Evolutionary conservation across 164 flowering plant genomes (phyloP).

Genomic region (Buxus sempervirens): DNA sequence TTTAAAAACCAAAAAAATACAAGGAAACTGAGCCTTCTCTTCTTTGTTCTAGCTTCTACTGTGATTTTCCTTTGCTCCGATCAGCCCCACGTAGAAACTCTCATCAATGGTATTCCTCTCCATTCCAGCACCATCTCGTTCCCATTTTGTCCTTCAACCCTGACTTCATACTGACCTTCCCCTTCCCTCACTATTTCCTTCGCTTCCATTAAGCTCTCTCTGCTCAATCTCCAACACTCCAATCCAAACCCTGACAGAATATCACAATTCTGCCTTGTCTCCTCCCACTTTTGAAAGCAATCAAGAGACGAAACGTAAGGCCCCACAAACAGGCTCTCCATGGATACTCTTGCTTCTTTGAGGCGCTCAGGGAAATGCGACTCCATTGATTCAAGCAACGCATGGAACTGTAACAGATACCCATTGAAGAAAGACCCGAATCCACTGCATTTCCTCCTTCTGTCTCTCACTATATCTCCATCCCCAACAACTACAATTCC

Average conservation of each 20-base stretch:
- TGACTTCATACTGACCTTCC: slow-evolving; percentile 25
- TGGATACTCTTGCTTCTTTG: slow-evolving; percentile 34
- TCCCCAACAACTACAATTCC: slow-evolving; percentile 32
- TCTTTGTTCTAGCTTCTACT: neutral
- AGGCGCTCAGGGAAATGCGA: slow-evolving; percentile 28
- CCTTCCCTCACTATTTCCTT: slow-evolving; percentile 33
- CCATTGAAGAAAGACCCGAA: slow-evolving; percentile 29
- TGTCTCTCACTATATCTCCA: slow-evolving; percentile 18
- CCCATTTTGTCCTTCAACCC: slow-evolving; percentile 20
- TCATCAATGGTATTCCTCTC: slow-evolving; percentile 37
- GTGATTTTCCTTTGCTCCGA: neutral
- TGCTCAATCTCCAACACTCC: slow-evolving; percentile 29
- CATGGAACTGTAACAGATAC: slow-evolving; percentile 22
- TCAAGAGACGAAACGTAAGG: slow-evolving; percentile 24
- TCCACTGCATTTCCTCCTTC: neutral
- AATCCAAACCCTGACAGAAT: slow-evolving; percentile 8
- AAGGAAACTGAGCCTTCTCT: too few relatives aligned
- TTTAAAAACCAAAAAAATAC: too few relatives aligned
- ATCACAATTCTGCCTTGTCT: slow-evolving; percentile 6
- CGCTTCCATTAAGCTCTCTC: slow-evolving; percentile 27
- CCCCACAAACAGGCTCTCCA: slow-evolving; percentile 34
- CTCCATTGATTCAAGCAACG: slow-evolving; percentile 34
- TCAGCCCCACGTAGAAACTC: slow-evolving; percentile 39
- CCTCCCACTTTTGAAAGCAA: slow-evolving; percentile 30
- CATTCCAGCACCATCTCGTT: slow-evolving; percentile 40